Conservation (phyloP, 2,329 filamentous ascomycete species). For the Dothistroma pini region DNA sequence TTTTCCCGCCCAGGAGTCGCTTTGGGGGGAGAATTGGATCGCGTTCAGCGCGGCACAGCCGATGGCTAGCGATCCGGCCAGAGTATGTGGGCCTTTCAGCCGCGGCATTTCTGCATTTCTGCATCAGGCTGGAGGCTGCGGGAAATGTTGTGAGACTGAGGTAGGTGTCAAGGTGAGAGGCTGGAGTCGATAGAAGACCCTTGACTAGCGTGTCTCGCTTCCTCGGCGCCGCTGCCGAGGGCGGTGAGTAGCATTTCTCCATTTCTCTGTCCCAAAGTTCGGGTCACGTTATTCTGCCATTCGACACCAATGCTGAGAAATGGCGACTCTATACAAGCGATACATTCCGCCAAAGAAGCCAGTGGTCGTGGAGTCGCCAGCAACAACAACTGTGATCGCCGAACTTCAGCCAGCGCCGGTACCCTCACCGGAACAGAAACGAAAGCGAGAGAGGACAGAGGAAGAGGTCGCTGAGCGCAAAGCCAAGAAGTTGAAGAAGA, state of each 20-base stretch:
- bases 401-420: neutral
- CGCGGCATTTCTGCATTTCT: slow-evolving; percentile 11
- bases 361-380: neutral
- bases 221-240: neutral
- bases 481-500: slow-evolving; percentile 33
- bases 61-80: slow-evolving; percentile 10
- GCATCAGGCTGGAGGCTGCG: neutral
- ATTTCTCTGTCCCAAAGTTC: slow-evolving; percentile 1
- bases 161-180: neutral
- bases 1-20: slow-evolving; percentile 2
- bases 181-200: neutral
- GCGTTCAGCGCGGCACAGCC: neutral
- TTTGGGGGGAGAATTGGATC: neutral
- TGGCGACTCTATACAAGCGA: slow-evolving; percentile 44
- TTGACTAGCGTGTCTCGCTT: slow-evolving; percentile 2
- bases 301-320: slow-evolving; percentile 28
- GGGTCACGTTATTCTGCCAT: neutral
- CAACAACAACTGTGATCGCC: neutral
- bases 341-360: slow-evolving; percentile 43
- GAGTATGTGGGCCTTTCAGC: slow-evolving; percentile 2
- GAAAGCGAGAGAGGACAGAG: slow-evolving; percentile 33
- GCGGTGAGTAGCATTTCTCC: neutral
- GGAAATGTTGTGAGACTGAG: neutral
- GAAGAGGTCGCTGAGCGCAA: slow-evolving; percentile 32
- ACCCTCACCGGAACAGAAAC: slow-evolving; percentile 24